Evolutionary conservation across 2,329 filamentous ascomycete species (phyloP).

Genomic region (Nigrospora osmanthi): DNA sequence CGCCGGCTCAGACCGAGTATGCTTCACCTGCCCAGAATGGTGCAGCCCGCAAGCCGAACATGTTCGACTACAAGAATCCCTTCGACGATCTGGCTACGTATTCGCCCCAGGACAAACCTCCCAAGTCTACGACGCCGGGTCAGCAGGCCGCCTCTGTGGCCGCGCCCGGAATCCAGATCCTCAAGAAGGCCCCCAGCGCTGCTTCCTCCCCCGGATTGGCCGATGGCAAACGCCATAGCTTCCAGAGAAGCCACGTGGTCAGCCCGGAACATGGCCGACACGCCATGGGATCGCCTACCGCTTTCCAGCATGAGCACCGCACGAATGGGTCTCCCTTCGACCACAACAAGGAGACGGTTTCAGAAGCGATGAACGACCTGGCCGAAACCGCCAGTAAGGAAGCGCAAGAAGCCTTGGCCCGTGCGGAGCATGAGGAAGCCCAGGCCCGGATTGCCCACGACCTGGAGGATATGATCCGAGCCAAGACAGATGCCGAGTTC

Average conservation of each 20-base stretch:
- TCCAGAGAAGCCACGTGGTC: conserved; percentile 33
- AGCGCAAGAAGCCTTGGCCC: conserved; percentile 58
- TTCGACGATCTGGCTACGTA: conserved; percentile 31
- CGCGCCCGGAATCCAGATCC: conserved; percentile 34
- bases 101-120: conserved; percentile 34
- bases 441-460: conserved; percentile 41
- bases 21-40: conserved; percentile 17
- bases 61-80: conserved; percentile 28
- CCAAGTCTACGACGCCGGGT: conserved; percentile 27
- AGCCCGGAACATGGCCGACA: conserved; percentile 33
- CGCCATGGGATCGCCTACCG: conserved; percentile 21
- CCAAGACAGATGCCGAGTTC: conserved; percentile 46
- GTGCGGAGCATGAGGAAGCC: conserved; percentile 41
- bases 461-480: conserved; percentile 38
- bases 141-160: conserved; percentile 17
- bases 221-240: conserved; percentile 31
- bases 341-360: conserved; percentile 55
- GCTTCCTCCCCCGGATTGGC: conserved; percentile 27
- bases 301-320: conserved; percentile 14
- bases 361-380: conserved; percentile 60
- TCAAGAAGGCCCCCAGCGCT: conserved; percentile 39
- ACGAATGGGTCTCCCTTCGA: conserved; percentile 7
- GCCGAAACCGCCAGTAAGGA: conserved; percentile 43
- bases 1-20: conserved; percentile 17
- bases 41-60: conserved; percentile 13